Evolutionary conservation across 2,329 filamentous ascomycete species (phyloP), one percentile per base, ranked within the genome.

Genomic region (Aspergillus jensenii): DNA sequence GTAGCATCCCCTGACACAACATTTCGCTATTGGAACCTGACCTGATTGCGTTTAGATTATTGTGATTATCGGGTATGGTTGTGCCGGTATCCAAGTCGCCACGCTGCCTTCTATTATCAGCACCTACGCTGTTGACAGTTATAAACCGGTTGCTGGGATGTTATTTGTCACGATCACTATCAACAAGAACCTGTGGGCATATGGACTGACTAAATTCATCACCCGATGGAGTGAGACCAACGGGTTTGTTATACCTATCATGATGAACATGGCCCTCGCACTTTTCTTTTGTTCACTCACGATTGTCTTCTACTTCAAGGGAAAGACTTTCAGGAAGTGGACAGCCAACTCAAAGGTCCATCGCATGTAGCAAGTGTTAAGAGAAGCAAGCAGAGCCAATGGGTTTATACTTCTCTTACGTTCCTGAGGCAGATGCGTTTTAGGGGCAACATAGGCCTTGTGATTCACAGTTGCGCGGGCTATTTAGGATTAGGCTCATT

Each of bases 131-230:
- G 81, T 88, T 15, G 86, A 88, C 68, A 82, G 79, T 55, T 88
- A 88, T 71, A 88, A 87, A 71, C 83, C 85, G 0, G 81, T 87
- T 2, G 79, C 84, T 0, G 84, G 85, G 4, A 80, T 78, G 3
- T 73, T 87, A 48, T 84, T 87, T 67, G 84, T 87, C 0, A 76
- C 80, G 9, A 82, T 86, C 62, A 87, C 84, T 50, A 83, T 87
- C 44, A 85, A 86, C 65, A 87, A 87, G 74, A 87, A 87, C 57
- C 55, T 86, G 0, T 86, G 83, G 82, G 84, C 84, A 1, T 87
- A 86, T 67, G 84, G 84, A 0, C 82, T 86, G 62, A 74, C 74
- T 50, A 81, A 83, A 54, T 84, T 83, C 61, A 81, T 84, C 58
- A 84, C 81, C 1, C 72, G 75, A 0, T 86, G 83, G 83, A 75